Evolutionary conservation across 768 basidiomycete genomes (phyloP), one percentile per base, ranked within the genome.

Genomic region (Leccinum imitatum): DNA sequence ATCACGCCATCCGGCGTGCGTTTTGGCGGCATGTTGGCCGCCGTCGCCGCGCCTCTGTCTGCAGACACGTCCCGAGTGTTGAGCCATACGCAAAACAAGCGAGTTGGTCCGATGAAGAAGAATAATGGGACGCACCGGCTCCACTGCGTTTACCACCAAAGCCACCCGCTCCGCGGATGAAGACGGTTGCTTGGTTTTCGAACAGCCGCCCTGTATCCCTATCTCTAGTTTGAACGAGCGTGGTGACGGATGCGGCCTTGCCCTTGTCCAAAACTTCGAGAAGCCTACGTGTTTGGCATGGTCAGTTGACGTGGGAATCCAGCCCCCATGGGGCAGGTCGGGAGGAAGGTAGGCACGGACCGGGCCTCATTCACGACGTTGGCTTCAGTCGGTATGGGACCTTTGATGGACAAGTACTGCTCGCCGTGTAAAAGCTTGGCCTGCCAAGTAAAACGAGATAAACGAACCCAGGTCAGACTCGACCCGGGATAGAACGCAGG

Each of bases 351-450:
- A 51, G 17, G n/a, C 41, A 60, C 68, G 19, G 70, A 87, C 87
- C 89, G 82, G 6, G 86, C 82, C 63, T 90, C 80, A 69, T 82
- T 95, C 31, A 93, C 80, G 21, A 98, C 78, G 21, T 88, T 84
- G 0, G 86, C 96, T 60, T 81, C 86, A 0, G 93, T 93, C 1
- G 96, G 95, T 60, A 98, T 91, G 0, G 90, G 87, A 2, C 78
- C 86, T 67, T 90, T 89, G 73, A 99, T 92, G 61, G 85, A 82
- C 65, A 99, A 77, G 74, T 93, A 98, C 69, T 98, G 97, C 71
- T 99, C 97, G 50, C 97, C 97, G 71, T 99, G 97, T 17, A 99
- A 83, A n/a, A 99, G 80, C 76, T 93, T 98, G 51, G 95, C 93
- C 93, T 94, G 61, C 2, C 53, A 47, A 13, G 14, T 7, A 8